Conservation (phyloP, 371 early-diverging fungal species). For the Funneliformis caledonium region DNA sequence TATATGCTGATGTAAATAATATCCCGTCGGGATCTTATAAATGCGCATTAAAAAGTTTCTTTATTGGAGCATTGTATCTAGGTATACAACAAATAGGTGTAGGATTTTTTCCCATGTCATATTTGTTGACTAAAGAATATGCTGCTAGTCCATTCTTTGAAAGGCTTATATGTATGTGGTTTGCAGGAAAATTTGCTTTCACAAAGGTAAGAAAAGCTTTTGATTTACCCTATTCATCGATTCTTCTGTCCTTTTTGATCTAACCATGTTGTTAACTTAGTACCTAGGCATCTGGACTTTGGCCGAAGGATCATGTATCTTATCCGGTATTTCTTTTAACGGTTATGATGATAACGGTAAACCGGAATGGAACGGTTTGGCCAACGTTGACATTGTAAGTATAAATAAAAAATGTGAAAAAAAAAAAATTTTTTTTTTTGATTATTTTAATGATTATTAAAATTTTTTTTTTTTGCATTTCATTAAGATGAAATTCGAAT, state of each 20-base stretch:
- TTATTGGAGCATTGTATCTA: slow-evolving; percentile 58
- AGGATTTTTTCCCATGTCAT: slow-evolving; percentile 53
- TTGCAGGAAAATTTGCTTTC: slow-evolving; percentile 62
- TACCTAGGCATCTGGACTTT: slow-evolving; percentile 76
- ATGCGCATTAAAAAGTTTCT: slow-evolving; percentile 55
- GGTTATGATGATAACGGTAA: slow-evolving; percentile 57
- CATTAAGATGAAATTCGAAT: slow-evolving; percentile 51
- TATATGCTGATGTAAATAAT: slow-evolving; percentile 42
- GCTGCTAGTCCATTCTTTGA: slow-evolving; percentile 48
- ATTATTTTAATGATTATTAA: slow-evolving; percentile 12
- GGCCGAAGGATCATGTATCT: slow-evolving; percentile 67
- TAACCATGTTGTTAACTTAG: slow-evolving; percentile 40
- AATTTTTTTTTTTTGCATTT: background rate
- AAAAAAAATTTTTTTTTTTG: no score
- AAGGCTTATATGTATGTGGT: slow-evolving; percentile 53
- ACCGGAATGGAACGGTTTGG: slow-evolving; percentile 61
- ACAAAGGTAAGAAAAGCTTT: slow-evolving; percentile 64
- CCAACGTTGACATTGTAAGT: slow-evolving; percentile 61
- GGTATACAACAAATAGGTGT: slow-evolving; percentile 57
- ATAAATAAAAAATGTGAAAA: no score
- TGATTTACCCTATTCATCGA: background rate
- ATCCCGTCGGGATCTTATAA: slow-evolving; percentile 50
- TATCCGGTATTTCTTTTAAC: slow-evolving; percentile 69
- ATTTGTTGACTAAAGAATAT: slow-evolving; percentile 59
- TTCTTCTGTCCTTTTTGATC: background rate